Percentiles rank a stretch among this genome's conserved stretches.
Evolutionary conservation across 1,284 basidiomycete species (phyloP).

Genomic region (Wolfiporia cocos): DNA sequence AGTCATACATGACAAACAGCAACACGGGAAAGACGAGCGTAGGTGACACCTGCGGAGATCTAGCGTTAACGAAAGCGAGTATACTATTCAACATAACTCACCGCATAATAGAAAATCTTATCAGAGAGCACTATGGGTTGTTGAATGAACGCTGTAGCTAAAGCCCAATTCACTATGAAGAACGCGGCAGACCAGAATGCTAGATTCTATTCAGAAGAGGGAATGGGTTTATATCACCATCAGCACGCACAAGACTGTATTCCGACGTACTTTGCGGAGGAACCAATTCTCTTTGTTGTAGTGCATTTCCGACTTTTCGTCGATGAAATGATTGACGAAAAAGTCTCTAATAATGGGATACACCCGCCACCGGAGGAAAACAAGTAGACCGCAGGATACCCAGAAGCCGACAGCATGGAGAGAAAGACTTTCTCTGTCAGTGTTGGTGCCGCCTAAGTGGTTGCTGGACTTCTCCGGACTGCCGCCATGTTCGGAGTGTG

Average conservation of each 20-base stretch:
- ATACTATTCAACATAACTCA: constrained; percentile 26
- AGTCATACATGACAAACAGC: constrained; percentile 62
- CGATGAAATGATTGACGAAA: constrained; percentile 51
- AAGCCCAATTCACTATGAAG: constrained; percentile 66
- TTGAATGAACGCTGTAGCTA: constrained; percentile 48
- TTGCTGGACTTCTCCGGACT: constrained; percentile 41
- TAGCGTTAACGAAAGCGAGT: background rate
- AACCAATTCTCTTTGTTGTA: constrained; percentile 52
- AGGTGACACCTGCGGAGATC: constrained; percentile 32
- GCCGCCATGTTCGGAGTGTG: constrained; percentile 42
- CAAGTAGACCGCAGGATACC: constrained; percentile 21
- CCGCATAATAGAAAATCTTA: constrained; percentile 58
- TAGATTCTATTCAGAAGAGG: no score
- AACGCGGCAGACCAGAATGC: constrained; percentile 63
- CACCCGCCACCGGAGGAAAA: constrained; percentile 33
- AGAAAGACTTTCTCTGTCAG: constrained; percentile 28
- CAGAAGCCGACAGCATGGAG: constrained; percentile 27
- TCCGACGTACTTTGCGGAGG: constrained; percentile 34
- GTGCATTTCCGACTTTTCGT: constrained; percentile 52
- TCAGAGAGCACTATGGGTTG: constrained; percentile 42
- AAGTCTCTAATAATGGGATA: constrained; percentile 39
- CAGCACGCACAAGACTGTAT: background rate
- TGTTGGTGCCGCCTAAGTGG: constrained; percentile 23
- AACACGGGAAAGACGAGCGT: constrained; percentile 34
- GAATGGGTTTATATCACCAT: background rate